A percentile compares a stretch with the other conserved stretches of the same genome.
phyloP scores from a whole-genome alignment of 2,329 filamentous ascomycete species.

The Fusarium nisikadoi region DNA sequence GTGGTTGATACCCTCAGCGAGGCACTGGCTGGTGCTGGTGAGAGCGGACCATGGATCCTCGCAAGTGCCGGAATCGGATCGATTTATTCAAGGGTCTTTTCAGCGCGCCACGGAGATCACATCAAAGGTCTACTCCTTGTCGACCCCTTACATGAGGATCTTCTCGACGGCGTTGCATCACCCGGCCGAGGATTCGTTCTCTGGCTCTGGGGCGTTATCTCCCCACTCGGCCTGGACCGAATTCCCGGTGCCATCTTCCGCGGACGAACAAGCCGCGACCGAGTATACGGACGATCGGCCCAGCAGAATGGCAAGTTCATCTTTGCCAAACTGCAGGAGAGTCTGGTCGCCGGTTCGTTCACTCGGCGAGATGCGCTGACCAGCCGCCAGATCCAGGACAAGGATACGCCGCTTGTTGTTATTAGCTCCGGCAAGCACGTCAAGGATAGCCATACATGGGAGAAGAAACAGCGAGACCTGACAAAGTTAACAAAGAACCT shows the following conservation, averaged over 20 bases:
- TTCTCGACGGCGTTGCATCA: constrained; percentile 74
- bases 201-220: constrained; percentile 87
- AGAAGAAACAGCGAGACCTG: constrained; percentile 84
- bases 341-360: constrained; percentile 84
- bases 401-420: constrained; percentile 79
- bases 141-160: constrained; percentile 89
- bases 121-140: constrained; percentile 85
- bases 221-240: constrained; percentile 85
- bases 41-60: constrained; percentile 89
- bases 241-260: constrained; percentile 83
- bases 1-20: constrained; percentile 90
- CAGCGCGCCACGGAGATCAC: constrained; percentile 79
- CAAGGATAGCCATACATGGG: constrained; percentile 76
- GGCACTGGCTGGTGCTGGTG: constrained; percentile 80
- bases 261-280: constrained; percentile 82
- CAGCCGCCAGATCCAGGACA: constrained; percentile 81
- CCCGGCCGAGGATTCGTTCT: constrained; percentile 81
- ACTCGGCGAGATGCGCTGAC: constrained; percentile 84
- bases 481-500: constrained; percentile 83
- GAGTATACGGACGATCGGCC: constrained; percentile 82
- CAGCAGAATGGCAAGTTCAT: constrained; percentile 86
- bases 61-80: constrained; percentile 88
- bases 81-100: constrained; percentile 91
- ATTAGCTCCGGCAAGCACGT: constrained; percentile 83
- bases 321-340: constrained; percentile 93